Base-by-base conservation (phyloP, 306 rosid species). In the Quercus agrifolia region DNA sequence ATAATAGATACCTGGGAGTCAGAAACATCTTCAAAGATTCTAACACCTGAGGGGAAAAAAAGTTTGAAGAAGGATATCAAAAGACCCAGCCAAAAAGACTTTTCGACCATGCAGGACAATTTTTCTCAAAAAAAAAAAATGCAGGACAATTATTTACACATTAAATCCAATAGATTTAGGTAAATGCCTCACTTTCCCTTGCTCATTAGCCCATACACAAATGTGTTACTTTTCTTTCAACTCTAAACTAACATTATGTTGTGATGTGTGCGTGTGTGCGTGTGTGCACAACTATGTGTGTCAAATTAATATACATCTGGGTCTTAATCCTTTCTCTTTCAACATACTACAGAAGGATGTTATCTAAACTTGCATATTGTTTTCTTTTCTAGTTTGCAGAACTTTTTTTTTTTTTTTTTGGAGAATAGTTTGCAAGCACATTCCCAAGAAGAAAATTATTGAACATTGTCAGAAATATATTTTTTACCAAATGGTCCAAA, bases 1-100 rank as follows among this genome's bases (percentile, higher is more conserved):
- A 64, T 51, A 58, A 79, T 56, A 46, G 55, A 76, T 83, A 92
- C 98, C 97, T 89, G 90, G 85, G 80, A 56, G 69, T 74, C 74
- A 12, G 92, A 83, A 82, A 92, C 84, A 83, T 95, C 98, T 87
- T 95, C 99, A 81, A 95, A 91, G 81, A 95, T 79, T 86, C 99
- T 84, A 78, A 95, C 90, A 74, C 99, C 99, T 95, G 95, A 77
- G 84, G 81, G 81, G 13, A 28, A 61, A 27, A 81, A 41, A 74
- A 30, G 41, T 41, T 71, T 38, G 6, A 49, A 51, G 59, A 46
- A 79, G 58, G 57, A 33, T 79, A 28, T 71, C 56, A 56, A 84
- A 38, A 69, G 46, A 63, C 55, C 31, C 38, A 74, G 49, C 77
- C 73, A 71, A 71, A 44, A 57, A 33, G 11, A 19, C 52, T 33